These are phyloP conservation scores for Platanthera zijinensis DNA, from an alignment of 106 monocot genomes.

Conservation along the genomic window DNA sequence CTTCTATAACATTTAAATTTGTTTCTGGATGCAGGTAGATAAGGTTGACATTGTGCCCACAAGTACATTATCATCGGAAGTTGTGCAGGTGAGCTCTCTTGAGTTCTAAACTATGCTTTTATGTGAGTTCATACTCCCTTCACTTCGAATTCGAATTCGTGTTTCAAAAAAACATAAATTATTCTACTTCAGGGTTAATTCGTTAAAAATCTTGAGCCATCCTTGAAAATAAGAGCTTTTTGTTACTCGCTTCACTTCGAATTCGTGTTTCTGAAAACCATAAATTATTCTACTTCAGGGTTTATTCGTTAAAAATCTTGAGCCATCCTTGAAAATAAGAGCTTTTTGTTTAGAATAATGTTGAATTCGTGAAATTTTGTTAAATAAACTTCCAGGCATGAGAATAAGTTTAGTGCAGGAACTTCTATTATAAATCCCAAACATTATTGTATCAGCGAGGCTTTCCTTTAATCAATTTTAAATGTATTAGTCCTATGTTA, in stretches of 20 bases:
- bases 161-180: not conserved
- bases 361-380: too few relatives aligned
- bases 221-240: too few relatives aligned
- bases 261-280: not conserved
- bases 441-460: too few relatives aligned
- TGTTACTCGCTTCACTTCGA: not conserved
- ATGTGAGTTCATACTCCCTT: not conserved
- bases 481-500: too few relatives aligned
- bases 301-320: too few relatives aligned
- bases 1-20: not conserved
- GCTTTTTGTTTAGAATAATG: too few relatives aligned
- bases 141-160: not conserved
- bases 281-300: not conserved
- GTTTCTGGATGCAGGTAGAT: conserved; percentile 24
- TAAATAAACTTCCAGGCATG: too few relatives aligned
- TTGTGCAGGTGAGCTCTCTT: conserved; percentile 15
- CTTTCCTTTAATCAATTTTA: too few relatives aligned
- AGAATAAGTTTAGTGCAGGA: too few relatives aligned
- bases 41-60: conserved; percentile 14
- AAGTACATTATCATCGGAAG: conserved; percentile 5
- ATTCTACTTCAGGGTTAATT: not conserved
- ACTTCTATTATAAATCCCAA: too few relatives aligned
- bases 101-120: not conserved
- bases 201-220: too few relatives aligned
- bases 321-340: too few relatives aligned